A percentile compares a stretch with the other conserved stretches of the same genome.
Conservation (phyloP, 768 basidiomycete genomes). For the Suillus discolor region DNA sequence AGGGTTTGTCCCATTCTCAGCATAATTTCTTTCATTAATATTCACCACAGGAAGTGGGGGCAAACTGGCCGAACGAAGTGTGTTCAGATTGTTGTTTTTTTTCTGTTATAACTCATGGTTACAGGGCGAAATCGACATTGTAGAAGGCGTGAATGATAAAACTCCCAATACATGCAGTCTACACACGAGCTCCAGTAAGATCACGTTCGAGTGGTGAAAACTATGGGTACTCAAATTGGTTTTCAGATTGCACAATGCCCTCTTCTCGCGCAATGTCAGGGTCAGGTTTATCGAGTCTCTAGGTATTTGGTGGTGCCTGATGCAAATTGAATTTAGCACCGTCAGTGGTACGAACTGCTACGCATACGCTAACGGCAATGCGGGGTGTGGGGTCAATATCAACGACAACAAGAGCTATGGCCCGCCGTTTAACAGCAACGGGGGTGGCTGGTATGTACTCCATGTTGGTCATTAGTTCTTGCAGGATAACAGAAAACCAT, state of each 20-base stretch:
- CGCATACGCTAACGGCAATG: constrained; percentile 24
- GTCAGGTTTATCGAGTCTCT: constrained; percentile 17
- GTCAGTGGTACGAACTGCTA: constrained; percentile 27
- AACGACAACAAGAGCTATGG: constrained; percentile 35
- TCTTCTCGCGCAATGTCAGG: constrained; percentile 32
- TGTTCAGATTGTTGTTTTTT: not conserved
- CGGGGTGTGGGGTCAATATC: constrained; percentile 35
- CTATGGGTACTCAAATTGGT: not conserved
- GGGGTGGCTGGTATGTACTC: constrained; percentile 38
- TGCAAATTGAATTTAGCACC: constrained; percentile 15
- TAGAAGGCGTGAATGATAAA: constrained; percentile 36
- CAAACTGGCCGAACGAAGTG: constrained; percentile 21
- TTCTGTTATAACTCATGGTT: not conserved
- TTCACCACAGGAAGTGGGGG: constrained; percentile 27
- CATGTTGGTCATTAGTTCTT: not conserved
- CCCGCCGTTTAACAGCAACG: constrained; percentile 35
- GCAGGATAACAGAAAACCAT: not conserved
- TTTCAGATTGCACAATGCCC: constrained; percentile 34
- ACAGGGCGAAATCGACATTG: constrained; percentile 35
- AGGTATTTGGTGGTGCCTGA: constrained; percentile 4
- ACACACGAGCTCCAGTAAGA: constrained; percentile 24
- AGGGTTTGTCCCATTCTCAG: constrained; percentile 24
- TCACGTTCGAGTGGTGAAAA: not conserved
- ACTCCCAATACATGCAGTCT: constrained; percentile 33
- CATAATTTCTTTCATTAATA: not conserved